Evolutionary conservation across 345 rosid genomes (phyloP).

Genomic region (Microthlaspi erraticum): DNA sequence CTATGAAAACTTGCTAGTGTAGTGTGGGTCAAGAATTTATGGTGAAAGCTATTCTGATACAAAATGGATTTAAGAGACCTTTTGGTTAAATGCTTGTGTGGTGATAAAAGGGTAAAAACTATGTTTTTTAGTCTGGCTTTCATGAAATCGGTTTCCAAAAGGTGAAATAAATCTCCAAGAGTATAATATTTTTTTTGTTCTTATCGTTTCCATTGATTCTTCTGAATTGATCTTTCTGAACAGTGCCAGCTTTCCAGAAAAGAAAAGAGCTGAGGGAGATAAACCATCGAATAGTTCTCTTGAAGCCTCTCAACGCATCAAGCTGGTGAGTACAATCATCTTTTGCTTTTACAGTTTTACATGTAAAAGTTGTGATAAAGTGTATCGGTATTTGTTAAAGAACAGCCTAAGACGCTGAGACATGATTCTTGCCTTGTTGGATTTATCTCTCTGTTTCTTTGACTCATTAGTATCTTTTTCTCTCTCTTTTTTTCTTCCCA

Average conservation of each 20-base stretch:
- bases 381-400: conserved; percentile 44
- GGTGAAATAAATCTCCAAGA: conserved; percentile 23
- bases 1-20: conserved; percentile 5
- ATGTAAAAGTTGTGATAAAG: conserved; percentile 37
- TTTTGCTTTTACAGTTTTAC: conserved; percentile 24
- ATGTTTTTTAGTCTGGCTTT: conserved; percentile 26
- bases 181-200: conserved; percentile 26
- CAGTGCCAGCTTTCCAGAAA: conserved; percentile 76
- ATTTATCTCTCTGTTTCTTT: conserved; percentile 48
- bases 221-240: conserved; percentile 39
- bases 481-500: conserved; percentile 22
- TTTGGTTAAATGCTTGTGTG: conserved; percentile 37
- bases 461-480: conserved; percentile 44
- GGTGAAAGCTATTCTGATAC: conserved; percentile 2
- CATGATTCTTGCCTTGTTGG: conserved; percentile 44
- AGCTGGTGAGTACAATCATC: conserved; percentile 62
- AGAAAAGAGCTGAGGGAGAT: conserved; percentile 59
- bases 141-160: conserved; percentile 18
- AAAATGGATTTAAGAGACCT: conserved; percentile 46
- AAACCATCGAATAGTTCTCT: conserved; percentile 48
- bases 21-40: conserved; percentile 5
- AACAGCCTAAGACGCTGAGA: conserved; percentile 44
- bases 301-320: conserved; percentile 58
- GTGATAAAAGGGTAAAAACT: conserved; percentile 9
- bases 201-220: conserved; percentile 36